phyloP scores from a whole-genome alignment of 768 basidiomycete genomes.

The Calocera viscosa region DNA sequence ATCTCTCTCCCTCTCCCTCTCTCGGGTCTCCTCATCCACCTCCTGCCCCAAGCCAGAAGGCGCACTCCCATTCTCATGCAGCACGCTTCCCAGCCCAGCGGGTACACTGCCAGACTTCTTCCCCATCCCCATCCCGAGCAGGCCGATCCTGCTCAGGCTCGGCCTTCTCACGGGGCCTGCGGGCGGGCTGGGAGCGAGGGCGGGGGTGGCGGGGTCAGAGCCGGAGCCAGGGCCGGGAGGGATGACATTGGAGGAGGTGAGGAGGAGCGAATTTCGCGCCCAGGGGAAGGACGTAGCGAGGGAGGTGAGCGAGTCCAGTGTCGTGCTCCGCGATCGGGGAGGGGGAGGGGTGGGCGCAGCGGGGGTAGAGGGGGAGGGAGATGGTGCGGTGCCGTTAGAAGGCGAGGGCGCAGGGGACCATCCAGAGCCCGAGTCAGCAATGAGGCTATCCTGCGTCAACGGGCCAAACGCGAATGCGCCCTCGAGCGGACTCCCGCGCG shows the following conservation, averaged over 20 bases:
- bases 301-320: conserved; percentile 2
- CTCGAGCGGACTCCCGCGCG: no score
- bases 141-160: not conserved
- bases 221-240: not conserved
- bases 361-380: not conserved
- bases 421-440: no score
- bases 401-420: no score
- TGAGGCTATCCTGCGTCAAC: no score
- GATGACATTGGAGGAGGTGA: not conserved
- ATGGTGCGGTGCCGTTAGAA: not conserved
- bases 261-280: not conserved
- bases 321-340: not conserved
- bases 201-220: not conserved
- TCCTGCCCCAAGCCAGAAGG: not conserved
- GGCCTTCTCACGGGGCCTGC: not conserved
- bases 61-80: not conserved
- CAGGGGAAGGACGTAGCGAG: not conserved
- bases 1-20: not conserved
- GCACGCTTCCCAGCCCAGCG: not conserved
- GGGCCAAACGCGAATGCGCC: no score
- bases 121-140: not conserved
- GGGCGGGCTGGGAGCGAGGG: not conserved
- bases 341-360: not conserved
- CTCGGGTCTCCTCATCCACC: not conserved
- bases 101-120: not conserved